Evolutionary conservation across 345 rosid species (phyloP).

Genomic region (Melastoma malabathricum): DNA sequence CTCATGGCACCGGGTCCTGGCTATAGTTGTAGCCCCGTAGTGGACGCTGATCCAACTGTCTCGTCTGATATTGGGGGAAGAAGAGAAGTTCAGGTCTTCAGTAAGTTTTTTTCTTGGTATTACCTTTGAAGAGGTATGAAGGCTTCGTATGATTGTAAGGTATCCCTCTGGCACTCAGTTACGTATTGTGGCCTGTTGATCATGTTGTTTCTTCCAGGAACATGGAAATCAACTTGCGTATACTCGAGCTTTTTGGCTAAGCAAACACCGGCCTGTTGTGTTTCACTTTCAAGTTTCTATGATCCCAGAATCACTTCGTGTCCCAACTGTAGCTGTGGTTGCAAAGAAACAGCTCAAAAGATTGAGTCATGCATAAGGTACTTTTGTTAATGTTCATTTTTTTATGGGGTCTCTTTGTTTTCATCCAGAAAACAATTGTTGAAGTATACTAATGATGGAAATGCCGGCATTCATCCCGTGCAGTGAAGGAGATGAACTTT

Average conservation of each 20-base stretch:
- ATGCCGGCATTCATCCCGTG: too few relatives aligned
- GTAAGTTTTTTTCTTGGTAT: conserved; percentile 16
- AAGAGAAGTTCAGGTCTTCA: conserved; percentile 37
- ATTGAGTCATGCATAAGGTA: conserved; percentile 33
- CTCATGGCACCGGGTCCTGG: conserved; percentile 42
- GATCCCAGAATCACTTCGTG: conserved; percentile 35
- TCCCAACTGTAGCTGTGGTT: conserved; percentile 54
- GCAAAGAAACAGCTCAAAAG: conserved; percentile 23
- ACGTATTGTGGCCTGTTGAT: background rate
- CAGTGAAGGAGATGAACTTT: conserved; percentile 19
- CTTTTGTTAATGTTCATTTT: background rate
- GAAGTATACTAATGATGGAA: too few relatives aligned
- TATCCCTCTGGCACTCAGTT: too few relatives aligned
- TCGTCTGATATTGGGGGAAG: conserved; percentile 31
- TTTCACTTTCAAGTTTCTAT: conserved; percentile 54
- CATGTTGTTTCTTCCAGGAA: conserved; percentile 18
- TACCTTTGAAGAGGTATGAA: background rate
- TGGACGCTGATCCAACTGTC: conserved; percentile 24
- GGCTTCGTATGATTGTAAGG: background rate
- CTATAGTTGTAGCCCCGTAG: conserved; percentile 34
- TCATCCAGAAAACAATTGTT: too few relatives aligned
- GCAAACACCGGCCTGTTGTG: conserved; percentile 34
- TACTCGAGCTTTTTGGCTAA: conserved; percentile 41
- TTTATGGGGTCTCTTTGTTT: too few relatives aligned
- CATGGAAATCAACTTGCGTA: conserved; percentile 56